Evolutionary conservation across 2,329 filamentous ascomycete species (phyloP).

Genomic region (Tolypocladium ovalisporum): DNA sequence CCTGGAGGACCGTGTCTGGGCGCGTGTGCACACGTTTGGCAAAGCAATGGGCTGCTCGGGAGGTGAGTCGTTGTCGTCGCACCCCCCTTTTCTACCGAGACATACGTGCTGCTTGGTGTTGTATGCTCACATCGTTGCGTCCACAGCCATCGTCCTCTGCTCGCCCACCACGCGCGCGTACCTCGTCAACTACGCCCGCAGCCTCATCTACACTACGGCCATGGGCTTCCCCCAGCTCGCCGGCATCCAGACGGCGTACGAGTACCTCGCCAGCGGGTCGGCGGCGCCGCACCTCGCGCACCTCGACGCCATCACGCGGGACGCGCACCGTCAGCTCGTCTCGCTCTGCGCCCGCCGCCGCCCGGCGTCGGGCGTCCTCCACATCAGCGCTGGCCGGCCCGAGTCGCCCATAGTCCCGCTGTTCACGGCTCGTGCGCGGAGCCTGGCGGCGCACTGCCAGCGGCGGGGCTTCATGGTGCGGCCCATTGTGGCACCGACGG

Average conservation of each 20-base stretch:
- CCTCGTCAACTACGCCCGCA: slow-evolving; percentile 66
- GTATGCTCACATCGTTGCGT: not conserved
- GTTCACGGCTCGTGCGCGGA: slow-evolving; percentile 44
- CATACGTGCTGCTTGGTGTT: too few relatives aligned
- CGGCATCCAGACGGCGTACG: slow-evolving; percentile 46
- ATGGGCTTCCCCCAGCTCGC: slow-evolving; percentile 51
- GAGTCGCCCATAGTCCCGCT: slow-evolving; percentile 55
- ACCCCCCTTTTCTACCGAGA: too few relatives aligned
- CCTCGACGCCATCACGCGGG: slow-evolving; percentile 18
- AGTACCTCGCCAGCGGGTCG: slow-evolving; percentile 38
- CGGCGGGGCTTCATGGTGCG: slow-evolving; percentile 46
- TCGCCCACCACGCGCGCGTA: slow-evolving; percentile 48
- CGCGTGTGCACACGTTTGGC: slow-evolving; percentile 53
- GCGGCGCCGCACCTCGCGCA: slow-evolving; percentile 26
- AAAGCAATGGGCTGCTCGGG: slow-evolving; percentile 60
- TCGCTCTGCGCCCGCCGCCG: slow-evolving; percentile 16
- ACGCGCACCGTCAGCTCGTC: slow-evolving; percentile 35
- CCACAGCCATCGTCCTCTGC: slow-evolving; percentile 47
- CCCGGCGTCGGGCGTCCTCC: slow-evolving; percentile 17
- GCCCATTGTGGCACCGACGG: slow-evolving; percentile 58
- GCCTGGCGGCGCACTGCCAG: slow-evolving; percentile 50
- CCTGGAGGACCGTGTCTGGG: slow-evolving; percentile 44
- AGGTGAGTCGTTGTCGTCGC: slow-evolving; percentile 41
- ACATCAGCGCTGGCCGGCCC: slow-evolving; percentile 23
- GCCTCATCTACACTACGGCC: slow-evolving; percentile 64